Conservation (phyloP, 2,329 filamentous ascomycete genomes). For the Diatrype stigma region DNA sequence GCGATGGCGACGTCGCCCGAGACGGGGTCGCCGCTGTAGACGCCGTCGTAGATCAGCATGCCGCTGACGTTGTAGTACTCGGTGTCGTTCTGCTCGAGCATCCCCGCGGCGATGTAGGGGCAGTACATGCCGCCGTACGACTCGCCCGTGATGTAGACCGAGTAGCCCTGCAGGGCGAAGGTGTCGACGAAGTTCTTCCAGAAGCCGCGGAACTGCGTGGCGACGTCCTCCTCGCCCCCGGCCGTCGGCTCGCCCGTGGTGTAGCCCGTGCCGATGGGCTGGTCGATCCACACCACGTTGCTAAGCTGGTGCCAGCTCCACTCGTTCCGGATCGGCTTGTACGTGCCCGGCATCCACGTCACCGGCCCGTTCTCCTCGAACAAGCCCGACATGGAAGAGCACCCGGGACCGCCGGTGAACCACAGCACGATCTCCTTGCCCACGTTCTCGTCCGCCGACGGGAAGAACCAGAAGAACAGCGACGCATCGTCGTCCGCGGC, state of each 20-base stretch:
- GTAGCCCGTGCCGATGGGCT: slow-evolving; percentile 28
- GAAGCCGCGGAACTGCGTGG: slow-evolving; percentile 54
- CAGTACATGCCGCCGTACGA: slow-evolving; percentile 66
- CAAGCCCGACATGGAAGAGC: slow-evolving; percentile 49
- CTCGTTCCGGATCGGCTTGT: slow-evolving; percentile 45
- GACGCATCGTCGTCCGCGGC: slow-evolving; percentile 38
- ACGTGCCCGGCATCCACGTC: slow-evolving; percentile 52
- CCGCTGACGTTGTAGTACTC: slow-evolving; percentile 64
- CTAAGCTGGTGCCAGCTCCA: slow-evolving; percentile 58
- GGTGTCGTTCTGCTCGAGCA: slow-evolving; percentile 63
- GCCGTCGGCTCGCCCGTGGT: slow-evolving; percentile 37
- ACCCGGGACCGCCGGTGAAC: slow-evolving; percentile 36
- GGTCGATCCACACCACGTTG: slow-evolving; percentile 57
- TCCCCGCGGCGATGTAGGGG: slow-evolving; percentile 68
- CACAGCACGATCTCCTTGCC: slow-evolving; percentile 44
- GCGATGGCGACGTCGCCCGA: slow-evolving; percentile 46
- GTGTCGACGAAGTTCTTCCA: slow-evolving; percentile 69
- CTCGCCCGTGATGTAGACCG: slow-evolving; percentile 71
- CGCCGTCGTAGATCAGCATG: slow-evolving; percentile 70
- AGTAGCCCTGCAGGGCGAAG: slow-evolving; percentile 63
- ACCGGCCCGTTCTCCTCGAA: slow-evolving; percentile 59
- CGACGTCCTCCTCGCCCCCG: slow-evolving; percentile 48
- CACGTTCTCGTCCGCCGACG: slow-evolving; percentile 34
- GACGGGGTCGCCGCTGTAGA: slow-evolving; percentile 48
- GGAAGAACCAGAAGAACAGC: slow-evolving; percentile 51